Evolutionary conservation across 83 land plant species (phyloP), one percentile per base, ranked within the genome.

Genomic region (Picea abies): DNA sequence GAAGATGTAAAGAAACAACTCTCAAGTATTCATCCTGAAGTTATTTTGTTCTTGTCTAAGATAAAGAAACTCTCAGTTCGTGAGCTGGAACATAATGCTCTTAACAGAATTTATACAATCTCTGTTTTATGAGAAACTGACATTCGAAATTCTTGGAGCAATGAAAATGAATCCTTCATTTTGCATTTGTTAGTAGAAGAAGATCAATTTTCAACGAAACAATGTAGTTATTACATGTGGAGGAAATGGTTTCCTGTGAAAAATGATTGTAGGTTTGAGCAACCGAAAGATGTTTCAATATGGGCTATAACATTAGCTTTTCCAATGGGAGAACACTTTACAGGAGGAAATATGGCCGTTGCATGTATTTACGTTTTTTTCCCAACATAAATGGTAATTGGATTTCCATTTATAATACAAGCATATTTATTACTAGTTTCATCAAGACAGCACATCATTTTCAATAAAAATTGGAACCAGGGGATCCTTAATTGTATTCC

Each of bases 401-500:
- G 87, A 17, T 85, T 90, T 35, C 89, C 91, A 12, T 93, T 93
- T 83, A 79, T 93, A 4, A 89, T 93, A 49, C 91, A 91, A 19
- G 90, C 91, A 20, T 90, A 93, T 82, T 93, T 93, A 37, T 10
- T 90, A 41, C 82, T 93, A 4, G 78, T 86, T 12, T 86, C 93
- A 1, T 93, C 95, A 3, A 80, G 95, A 63, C 93, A 90, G 29
- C 79, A 85, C 14, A 85, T 93, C 8, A 86, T 82, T 0, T 66
- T 85, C 29, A 90, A 92, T 26, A 83, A 82, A 75, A 82, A 75
- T 25, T 92, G 91, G 95, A 92, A 92, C 73, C 26, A 85, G 71
- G 93, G 93, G 0, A 92, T 92, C 52, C 87, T 92, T 15, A 63
- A 66, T 15, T 90, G 90, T 71, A 87, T 92, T 65, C 88, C 89